Evolutionary conservation across 1,139 yeast genomes (phyloP), one percentile per base, ranked within the genome.

Genomic region (Geotrichum siamense): DNA sequence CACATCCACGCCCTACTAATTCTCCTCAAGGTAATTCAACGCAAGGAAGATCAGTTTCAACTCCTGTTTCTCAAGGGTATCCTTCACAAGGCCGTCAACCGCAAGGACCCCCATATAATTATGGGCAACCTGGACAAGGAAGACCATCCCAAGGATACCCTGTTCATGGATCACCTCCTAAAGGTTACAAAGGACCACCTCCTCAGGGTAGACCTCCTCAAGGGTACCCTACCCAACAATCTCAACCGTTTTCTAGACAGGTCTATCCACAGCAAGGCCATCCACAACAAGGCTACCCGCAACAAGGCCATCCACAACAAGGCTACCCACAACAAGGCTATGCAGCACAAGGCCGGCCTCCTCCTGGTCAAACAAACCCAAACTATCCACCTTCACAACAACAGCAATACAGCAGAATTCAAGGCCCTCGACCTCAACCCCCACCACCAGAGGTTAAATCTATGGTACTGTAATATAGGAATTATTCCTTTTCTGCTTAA

Each of bases 121-220:
- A 5, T 28, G 31, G 31, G 13, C 31, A 13, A n/a, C 31, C 31
- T n/a, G 31, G 31, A 5, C 31, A 28, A n/a, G 34, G 34, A 6
- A 21, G 25, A 22, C 37, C 37, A 9, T 26, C 26, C 13, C 32
- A 28, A 28, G 32, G 32, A 28, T 13, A 8, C 12, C 37, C 37
- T 19, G n/a, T 28, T 9, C 34, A 31, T 8, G 34, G 34, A 31
- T 9, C 22, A 8, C 32, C 32, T n/a, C 15, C 32, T n/a, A 8
- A 3, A 16, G 30, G 17, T 22, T 13, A 13, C 2, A 35, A 38
- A 22, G 19, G 36, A 13, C 41, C 29, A 20, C 41, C 41, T 13
- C 34, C 33, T 28, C 38, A 98, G 98, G 53, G 87, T 91, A 69
- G 84, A 84, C 69, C 91, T 86, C 71, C 93, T 87, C 64, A 97